Evolutionary conservation across 202 grass and related monocot species (phyloP).

Genomic region (Brachypodium distachyon): DNA sequence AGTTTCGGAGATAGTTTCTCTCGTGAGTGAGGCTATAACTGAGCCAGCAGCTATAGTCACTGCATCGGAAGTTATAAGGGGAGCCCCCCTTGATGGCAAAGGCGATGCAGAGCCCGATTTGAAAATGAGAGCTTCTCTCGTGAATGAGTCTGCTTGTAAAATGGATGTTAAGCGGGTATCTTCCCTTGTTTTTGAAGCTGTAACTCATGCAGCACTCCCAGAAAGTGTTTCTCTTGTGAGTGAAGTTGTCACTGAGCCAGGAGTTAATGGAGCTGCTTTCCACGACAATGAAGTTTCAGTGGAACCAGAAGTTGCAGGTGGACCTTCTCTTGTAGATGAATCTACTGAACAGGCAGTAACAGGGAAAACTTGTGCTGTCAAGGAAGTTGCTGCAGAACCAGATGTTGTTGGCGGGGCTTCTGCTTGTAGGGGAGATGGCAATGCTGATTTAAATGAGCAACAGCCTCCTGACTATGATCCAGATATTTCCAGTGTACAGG

Average conservation of each 20-base stretch:
- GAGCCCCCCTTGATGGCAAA: not conserved
- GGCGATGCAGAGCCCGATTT: not conserved
- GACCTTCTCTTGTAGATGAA: constrained; percentile 7
- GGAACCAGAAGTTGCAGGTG: not conserved
- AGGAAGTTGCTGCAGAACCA: not conserved
- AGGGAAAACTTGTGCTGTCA: not conserved
- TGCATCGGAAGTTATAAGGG: not conserved
- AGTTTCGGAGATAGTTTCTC: not conserved
- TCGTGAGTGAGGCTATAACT: not conserved
- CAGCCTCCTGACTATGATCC: not conserved
- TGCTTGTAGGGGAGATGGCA: not conserved
- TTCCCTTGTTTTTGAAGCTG: not conserved
- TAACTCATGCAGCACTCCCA: not conserved
- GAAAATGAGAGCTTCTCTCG: not conserved
- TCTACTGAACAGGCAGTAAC: constrained; percentile 9
- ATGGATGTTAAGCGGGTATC: not conserved
- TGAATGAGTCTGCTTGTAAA: not conserved
- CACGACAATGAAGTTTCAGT: not conserved
- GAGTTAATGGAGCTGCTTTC: not conserved
- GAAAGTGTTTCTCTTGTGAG: not conserved
- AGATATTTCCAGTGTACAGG: not conserved
- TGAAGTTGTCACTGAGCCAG: not conserved
- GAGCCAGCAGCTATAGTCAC: not conserved
- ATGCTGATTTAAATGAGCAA: constrained; percentile 9
- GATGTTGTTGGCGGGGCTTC: not conserved